Conservation (phyloP, 352 stramenopile genomes). For the Pythium monospermum region DNA sequence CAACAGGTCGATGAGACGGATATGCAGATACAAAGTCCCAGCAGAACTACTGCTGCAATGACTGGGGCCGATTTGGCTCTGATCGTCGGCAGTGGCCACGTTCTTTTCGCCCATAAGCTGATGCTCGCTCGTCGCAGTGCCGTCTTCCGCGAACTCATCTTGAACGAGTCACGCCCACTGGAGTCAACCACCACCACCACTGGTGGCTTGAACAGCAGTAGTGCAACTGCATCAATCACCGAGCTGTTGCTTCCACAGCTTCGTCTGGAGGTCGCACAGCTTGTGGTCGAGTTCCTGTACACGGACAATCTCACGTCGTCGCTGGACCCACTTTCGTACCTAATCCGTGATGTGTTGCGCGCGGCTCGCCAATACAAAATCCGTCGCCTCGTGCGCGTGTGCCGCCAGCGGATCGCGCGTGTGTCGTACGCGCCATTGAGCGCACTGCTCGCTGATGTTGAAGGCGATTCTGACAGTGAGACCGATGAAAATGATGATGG, state of each 20-base stretch:
- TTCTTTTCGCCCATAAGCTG: slow-evolving; percentile 45
- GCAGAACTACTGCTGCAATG: no score
- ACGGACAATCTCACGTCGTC: slow-evolving; percentile 53
- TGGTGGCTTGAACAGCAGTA: no score
- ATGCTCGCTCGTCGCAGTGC: slow-evolving; percentile 51
- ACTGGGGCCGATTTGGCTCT: slow-evolving; percentile 34
- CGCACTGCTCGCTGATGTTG: slow-evolving; percentile 4
- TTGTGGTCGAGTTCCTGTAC: slow-evolving; percentile 71
- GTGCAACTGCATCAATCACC: no score
- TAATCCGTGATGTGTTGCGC: slow-evolving; percentile 55
- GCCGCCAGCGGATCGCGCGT: slow-evolving; percentile 24
- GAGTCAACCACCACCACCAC: slow-evolving; percentile 6
- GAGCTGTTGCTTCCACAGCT: slow-evolving; percentile 50
- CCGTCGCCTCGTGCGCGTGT: slow-evolving; percentile 33
- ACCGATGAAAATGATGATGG: slow-evolving; percentile 12
- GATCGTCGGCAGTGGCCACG: slow-evolving; percentile 33
- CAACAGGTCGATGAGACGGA: background rate
- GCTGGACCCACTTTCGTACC: slow-evolving; percentile 39
- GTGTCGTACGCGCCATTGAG: slow-evolving; percentile 13
- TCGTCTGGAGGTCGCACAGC: slow-evolving; percentile 41
- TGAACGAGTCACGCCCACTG: slow-evolving; percentile 33
- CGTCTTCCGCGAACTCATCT: slow-evolving; percentile 48
- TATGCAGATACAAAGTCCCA: background rate
- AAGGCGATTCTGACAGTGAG: background rate
- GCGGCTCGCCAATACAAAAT: slow-evolving; percentile 43